Evolutionary conservation across 345 rosid species (phyloP).

Genomic region (Gossypium herbaceum): DNA sequence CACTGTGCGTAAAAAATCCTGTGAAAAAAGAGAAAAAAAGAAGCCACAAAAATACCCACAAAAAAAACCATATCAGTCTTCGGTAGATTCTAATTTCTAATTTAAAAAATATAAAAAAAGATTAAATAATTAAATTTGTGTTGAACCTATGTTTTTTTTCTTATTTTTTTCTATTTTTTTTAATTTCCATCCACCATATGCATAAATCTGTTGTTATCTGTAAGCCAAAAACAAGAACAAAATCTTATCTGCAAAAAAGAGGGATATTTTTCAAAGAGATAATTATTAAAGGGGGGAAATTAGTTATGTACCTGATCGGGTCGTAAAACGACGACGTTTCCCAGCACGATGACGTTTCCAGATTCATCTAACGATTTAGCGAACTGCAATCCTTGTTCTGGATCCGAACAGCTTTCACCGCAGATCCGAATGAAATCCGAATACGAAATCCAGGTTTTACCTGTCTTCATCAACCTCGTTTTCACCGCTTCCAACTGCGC

Average conservation of each 20-base stretch:
- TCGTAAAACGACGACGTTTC: constrained; percentile 54
- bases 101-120: neutral
- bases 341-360: constrained; percentile 70
- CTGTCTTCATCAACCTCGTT: constrained; percentile 49
- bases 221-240: constrained; percentile 13
- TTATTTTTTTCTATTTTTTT: neutral
- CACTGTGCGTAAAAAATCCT: constrained; percentile 39
- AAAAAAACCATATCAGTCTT: constrained; percentile 51
- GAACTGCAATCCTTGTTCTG: constrained; percentile 39
- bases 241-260: neutral
- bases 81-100: constrained; percentile 22
- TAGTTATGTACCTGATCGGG: constrained; percentile 68
- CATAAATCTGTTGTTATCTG: constrained; percentile 9
- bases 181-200: neutral
- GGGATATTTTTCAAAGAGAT: neutral
- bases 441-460: constrained; percentile 47
- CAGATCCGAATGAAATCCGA: constrained; percentile 59
- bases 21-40: constrained; percentile 34
- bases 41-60: constrained; percentile 29
- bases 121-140: neutral
- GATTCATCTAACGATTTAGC: constrained; percentile 73
- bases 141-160: neutral
- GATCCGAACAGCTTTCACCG: constrained; percentile 54
- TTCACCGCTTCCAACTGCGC: constrained; percentile 68
- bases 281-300: neutral